A percentile compares a stretch with the other conserved stretches of the same genome.
Evolutionary conservation across 2,329 filamentous ascomycete genomes (phyloP).

Genomic region (Talaromyces sp.): DNA sequence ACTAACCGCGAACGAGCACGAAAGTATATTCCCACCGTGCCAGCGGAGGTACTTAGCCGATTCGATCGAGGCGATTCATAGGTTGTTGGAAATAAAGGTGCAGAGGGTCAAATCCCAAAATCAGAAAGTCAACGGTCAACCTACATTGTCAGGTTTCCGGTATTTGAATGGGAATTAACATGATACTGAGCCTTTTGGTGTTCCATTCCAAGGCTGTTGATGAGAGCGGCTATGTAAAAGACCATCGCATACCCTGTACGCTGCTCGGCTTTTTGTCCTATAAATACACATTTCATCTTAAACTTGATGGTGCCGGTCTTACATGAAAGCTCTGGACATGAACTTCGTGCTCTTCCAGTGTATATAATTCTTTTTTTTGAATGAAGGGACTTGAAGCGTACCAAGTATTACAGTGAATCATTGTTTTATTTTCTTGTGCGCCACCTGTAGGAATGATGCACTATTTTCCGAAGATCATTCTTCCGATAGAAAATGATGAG

Average conservation of each 20-base stretch:
- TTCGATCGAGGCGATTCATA: conserved; percentile 61
- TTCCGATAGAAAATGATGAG: too few species aligned
- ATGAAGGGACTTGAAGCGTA: too few species aligned
- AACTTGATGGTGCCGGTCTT: background rate
- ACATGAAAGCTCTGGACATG: background rate
- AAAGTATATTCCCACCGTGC: conserved; percentile 95
- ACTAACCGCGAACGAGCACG: conserved; percentile 87
- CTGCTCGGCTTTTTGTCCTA: background rate
- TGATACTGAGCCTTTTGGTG: background rate
- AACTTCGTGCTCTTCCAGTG: background rate
- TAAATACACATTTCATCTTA: background rate
- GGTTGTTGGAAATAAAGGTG: background rate
- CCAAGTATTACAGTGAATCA: too few species aligned
- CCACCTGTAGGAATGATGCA: too few species aligned
- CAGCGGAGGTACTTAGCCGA: conserved; percentile 88
- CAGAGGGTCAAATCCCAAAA: background rate
- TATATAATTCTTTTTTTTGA: background rate
- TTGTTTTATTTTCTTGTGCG: too few species aligned
- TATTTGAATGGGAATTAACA: too few species aligned
- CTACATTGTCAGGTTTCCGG: background rate
- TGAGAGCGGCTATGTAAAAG: too few species aligned
- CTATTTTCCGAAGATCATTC: too few species aligned
- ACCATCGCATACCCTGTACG: too few species aligned
- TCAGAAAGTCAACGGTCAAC: too few species aligned
- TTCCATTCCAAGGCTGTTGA: background rate